Conservation (phyloP, 352 stramenopile genomes). For the Globisporangium orthogonon region DNA sequence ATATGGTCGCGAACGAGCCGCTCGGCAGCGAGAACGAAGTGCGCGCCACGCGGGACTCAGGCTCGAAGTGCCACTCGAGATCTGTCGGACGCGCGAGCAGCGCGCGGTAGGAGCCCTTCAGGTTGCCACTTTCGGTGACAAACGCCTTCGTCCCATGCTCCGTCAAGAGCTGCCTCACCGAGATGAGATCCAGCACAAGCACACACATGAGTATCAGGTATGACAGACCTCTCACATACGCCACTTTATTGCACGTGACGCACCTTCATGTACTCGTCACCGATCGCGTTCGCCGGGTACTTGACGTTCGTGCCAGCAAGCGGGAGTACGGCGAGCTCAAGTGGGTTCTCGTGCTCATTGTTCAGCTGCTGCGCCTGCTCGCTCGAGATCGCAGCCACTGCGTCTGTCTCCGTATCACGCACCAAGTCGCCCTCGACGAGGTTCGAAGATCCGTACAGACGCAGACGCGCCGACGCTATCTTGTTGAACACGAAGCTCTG, state of each 20-base stretch:
- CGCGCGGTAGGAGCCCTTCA: constrained; percentile 61
- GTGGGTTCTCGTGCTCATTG: constrained; percentile 12
- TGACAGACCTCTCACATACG: background rate
- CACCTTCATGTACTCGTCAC: constrained; percentile 39
- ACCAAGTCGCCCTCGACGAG: constrained; percentile 58
- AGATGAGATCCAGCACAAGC: background rate
- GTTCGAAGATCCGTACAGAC: constrained; percentile 20
- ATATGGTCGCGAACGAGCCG: constrained; percentile 78
- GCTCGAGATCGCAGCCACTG: constrained; percentile 25
- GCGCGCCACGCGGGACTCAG: constrained; percentile 12
- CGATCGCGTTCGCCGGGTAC: constrained; percentile 35
- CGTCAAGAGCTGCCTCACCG: constrained; percentile 28
- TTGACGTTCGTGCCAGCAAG: constrained; percentile 50
- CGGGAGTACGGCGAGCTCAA: constrained; percentile 44
- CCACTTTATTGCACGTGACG: background rate
- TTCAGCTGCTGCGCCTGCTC: constrained; percentile 41
- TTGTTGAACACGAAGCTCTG: constrained; percentile 75
- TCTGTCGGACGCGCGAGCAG: constrained; percentile 35
- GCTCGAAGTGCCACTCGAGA: constrained; percentile 36
- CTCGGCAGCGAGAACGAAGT: constrained; percentile 54
- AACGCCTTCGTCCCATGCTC: constrained; percentile 36
- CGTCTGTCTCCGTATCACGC: constrained; percentile 13
- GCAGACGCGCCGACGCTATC: constrained; percentile 47
- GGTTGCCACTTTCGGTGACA: constrained; percentile 24
- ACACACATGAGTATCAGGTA: background rate